phyloP scores from a whole-genome alignment of 345 rosid species.

The Limnanthes douglasii region DNA sequence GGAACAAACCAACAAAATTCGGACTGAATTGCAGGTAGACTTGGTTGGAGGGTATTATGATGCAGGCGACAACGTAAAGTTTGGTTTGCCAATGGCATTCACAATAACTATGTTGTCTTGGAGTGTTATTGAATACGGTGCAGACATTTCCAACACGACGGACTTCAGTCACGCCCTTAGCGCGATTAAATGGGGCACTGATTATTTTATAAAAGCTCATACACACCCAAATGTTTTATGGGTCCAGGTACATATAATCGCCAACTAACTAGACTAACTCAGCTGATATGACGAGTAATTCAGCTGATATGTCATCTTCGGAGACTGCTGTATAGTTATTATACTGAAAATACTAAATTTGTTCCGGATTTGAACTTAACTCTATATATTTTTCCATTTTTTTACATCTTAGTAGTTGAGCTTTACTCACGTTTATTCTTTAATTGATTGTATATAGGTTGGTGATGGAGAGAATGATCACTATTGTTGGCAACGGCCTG shows the following conservation, averaged over 20 bases:
- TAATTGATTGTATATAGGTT: conserved; percentile 36
- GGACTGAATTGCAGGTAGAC: conserved; percentile 61
- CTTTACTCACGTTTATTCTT: too few species aligned
- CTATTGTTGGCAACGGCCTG: conserved; percentile 97
- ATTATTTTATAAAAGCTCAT: conserved; percentile 86
- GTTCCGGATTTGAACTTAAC: too few species aligned
- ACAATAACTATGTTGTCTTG: conserved; percentile 90
- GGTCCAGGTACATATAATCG: conserved; percentile 55
- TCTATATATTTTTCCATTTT: too few species aligned
- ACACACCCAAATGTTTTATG: conserved; percentile 72
- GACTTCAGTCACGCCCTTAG: conserved; percentile 67
- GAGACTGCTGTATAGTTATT: too few species aligned
- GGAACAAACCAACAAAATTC: too few species aligned
- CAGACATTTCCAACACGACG: conserved; percentile 46
- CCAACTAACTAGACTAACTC: too few species aligned
- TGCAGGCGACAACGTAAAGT: conserved; percentile 93
- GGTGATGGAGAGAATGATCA: conserved; percentile 96
- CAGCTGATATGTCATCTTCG: too few species aligned
- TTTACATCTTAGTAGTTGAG: background rate
- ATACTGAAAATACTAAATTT: too few species aligned
- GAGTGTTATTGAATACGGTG: conserved; percentile 61
- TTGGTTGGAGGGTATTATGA: conserved; percentile 96
- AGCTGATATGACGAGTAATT: too few species aligned
- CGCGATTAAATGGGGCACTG: conserved; percentile 94
- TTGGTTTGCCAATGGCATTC: conserved; percentile 95